Evolutionary conservation across 1,284 basidiomycete genomes (phyloP), one percentile per base, ranked within the genome.

Genomic region (Takashimella tepidaria): DNA sequence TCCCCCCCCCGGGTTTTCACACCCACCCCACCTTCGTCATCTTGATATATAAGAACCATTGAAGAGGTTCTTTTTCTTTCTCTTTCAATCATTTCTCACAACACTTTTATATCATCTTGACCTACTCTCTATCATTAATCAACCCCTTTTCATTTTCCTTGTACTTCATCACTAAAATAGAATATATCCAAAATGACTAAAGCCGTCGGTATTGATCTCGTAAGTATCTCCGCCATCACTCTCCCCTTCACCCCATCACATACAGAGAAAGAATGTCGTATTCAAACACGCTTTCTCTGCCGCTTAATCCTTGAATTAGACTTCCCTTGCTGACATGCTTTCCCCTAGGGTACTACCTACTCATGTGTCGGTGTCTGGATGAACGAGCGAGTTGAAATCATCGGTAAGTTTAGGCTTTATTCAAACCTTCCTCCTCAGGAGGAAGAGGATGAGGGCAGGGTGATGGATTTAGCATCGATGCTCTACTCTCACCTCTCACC

Each of bases 331-430:
- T 40, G 48, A 42, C 19, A 31, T 42, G 88, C 90, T 81, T n/a
- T n/a, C n/a, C n/a, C 31, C 31, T 81, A 89, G 68, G 90, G 90
- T 70, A 92, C 89, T 26, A 79, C 78, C 62, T 79, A 79, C 76
- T 87, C 86, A 19, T 87, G 85, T 74, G 86, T 93, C 67, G 92
- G 88, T 82, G 92, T 96, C 63, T 97, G 92, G 92, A 89, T 92
- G 80, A 92, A 96, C 68, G 92, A 97, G 82, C 89, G 92, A 72
- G 93, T 97, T 63, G 93, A 97, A 80, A 95, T 95, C 80, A 92
- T 92, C 75, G 88, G 57, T 61, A 44, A 50, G 67, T 59, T 19
- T n/a, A 19, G 21, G 31, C 31, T n/a, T n/a, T n/a, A n/a, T n/a
- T n/a, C n/a, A n/a, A n/a, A n/a, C n/a, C n/a, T n/a, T n/a, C n/a